Evolutionary conservation across 306 rosid species (phyloP), one percentile per base, ranked within the genome.

Genomic region (Gastrolobium bilobum): DNA sequence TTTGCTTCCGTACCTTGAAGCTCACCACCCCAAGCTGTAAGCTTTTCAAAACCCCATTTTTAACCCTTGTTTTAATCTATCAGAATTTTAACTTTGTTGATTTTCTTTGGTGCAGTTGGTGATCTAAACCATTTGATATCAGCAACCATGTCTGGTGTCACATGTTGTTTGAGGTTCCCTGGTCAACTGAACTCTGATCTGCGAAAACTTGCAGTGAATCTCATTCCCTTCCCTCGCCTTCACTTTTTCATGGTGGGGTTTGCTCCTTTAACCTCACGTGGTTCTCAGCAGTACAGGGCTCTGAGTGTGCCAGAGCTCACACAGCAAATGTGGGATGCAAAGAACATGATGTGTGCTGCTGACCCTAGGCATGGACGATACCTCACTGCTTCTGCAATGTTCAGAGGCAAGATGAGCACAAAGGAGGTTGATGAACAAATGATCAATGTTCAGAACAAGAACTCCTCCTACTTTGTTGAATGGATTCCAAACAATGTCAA

Each of bases 111-210:
- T 11, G 38, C 89, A 89, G 96, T 91, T 81, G 93, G 96, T 11
- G 96, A 91, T 71, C 33, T 91, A 73, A 91, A 91, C 81, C 93
- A 91, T 79, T 84, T 91, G 92, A 91, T 91, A 40, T 91, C 93
- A 29, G 93, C 93, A 65, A 91, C 97, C 2, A 91, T 89, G 97
- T 91, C 97, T n/a, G 97, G 97, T 3, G 97, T 91, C 52, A 91
- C 97, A 0, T 91, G 97, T 74, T 91, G 97, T 84, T 79, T 91
- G 84, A 84, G 97, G 66, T 89, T 91, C 88, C 97, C 92, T 4
- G 97, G 97, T 26, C 97, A 91, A 29, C 69, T 91, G 1, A 91
- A 91, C 87, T 91, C 93, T 7, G 86, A 83, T 26, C 37, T 83
- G 13, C 10, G 86, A 47, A 83, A 83, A 75, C 82, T 82, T 46